Base-by-base conservation (phyloP, 805 yeast species). In the Wickerhamiella occidentalis region DNA sequence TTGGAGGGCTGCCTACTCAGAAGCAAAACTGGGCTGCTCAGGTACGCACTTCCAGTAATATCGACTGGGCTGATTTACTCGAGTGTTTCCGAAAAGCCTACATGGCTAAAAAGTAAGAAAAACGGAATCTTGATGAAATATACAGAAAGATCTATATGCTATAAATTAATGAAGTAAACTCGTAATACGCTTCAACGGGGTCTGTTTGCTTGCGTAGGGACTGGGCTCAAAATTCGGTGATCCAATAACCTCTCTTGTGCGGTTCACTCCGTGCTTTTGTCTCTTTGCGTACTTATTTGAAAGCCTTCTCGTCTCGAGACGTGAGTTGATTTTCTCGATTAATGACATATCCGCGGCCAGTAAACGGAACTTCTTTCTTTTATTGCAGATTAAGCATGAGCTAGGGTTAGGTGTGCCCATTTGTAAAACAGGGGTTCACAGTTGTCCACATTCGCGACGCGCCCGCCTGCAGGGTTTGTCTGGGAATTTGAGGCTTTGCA, bases 21-120 rank as follows among this genome's bases (percentile, higher is more conserved):
- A 41, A 28, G 38, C 54, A 50, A 17, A 37, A 38, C 40, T 55
- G 55, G 21, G 59, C 52, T 11, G 22, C 45, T 15, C 43, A 53
- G 21, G 42, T 53, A 35, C 19, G 19, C 28, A 51, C 53, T 57
- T 51, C 61, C 6, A 40, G 52, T 58, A 56, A 59, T 51, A 54
- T 63, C 48, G 61, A 62, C 48, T 71, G 74, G 73, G 54, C 57
- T 5, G 75, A 69, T 19, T 54, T 78, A 30, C 63, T 77, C 37
- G 70, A 66, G n/a, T 68, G 69, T 35, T 78, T 78, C 59, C 66
- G 69, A 47, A 60, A 62, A 3, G 68, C 75, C n/a, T 26, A 42
- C 19, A 42, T 18, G 8, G 38, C 19, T 4, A 33, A 33, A 11
- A 33, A 11, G 38, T 33, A 11, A 30, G 28, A 25, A 25, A 9